These are phyloP conservation scores for Endotrypanum monterogeii DNA, from an alignment of 208 protist genomes.

Conservation along the genomic window DNA sequence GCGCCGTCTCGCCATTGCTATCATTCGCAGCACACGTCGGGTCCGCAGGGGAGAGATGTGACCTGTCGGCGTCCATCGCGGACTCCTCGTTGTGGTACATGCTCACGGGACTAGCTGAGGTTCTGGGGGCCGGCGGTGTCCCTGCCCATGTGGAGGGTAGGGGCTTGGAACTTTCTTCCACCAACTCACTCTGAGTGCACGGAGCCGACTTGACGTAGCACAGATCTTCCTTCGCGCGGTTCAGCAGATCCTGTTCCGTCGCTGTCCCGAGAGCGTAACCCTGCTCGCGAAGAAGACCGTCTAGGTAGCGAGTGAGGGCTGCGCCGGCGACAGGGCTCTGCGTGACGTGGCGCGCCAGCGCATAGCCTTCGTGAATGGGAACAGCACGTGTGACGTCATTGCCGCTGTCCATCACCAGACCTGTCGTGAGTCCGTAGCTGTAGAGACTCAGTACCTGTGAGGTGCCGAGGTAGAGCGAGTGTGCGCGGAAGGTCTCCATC, in stretches of 20 bases:
- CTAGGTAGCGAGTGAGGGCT: slow-evolving; percentile 85
- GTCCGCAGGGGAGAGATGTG: not conserved
- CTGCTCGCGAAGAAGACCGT: slow-evolving; percentile 56
- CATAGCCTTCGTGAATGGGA: slow-evolving; percentile 94
- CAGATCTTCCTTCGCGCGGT: slow-evolving; percentile 91
- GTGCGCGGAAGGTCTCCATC: slow-evolving; percentile 94
- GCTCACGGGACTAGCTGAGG: not conserved
- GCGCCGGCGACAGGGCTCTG: slow-evolving; percentile 76
- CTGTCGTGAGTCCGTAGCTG: slow-evolving; percentile 92
- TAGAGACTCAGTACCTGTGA: slow-evolving; percentile 94
- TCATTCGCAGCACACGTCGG: not conserved
- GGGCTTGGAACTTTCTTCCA: not conserved
- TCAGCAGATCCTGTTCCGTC: slow-evolving; percentile 85
- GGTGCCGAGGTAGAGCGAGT: slow-evolving; percentile 90
- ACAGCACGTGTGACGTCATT: slow-evolving; percentile 83
- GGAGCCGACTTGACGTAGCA: slow-evolving; percentile 77
- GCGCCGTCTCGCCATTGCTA: not conserved
- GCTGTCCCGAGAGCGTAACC: slow-evolving; percentile 92
- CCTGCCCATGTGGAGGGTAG: not conserved
- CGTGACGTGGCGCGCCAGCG: slow-evolving; percentile 86
- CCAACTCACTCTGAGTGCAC: not conserved
- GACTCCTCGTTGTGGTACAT: not conserved
- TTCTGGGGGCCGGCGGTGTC: not conserved
- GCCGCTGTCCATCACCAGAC: slow-evolving; percentile 93
- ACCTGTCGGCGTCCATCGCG: not conserved